phyloP scores from a whole-genome alignment of 306 rosid genomes.

The Carpinus viminea region DNA sequence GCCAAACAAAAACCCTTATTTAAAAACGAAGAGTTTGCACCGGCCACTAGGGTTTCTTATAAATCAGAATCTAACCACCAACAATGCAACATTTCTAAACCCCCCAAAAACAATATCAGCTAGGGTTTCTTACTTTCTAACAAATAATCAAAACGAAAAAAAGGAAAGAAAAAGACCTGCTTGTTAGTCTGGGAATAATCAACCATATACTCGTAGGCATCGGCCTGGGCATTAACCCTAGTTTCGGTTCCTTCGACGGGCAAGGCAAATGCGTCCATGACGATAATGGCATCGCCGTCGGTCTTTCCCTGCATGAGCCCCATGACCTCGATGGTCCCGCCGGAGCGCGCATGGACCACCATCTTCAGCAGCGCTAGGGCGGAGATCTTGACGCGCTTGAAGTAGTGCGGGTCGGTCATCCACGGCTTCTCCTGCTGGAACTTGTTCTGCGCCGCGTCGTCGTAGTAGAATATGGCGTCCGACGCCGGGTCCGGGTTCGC shows the following conservation, averaged over 20 bases:
- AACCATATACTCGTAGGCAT: constrained; percentile 95
- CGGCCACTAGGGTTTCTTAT: neutral
- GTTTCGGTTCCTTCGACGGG: constrained; percentile 99
- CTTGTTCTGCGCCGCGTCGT: constrained; percentile 66
- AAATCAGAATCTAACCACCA: neutral
- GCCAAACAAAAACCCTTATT: neutral
- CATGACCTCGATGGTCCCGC: constrained; percentile 95
- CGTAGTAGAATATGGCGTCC: constrained; percentile 91
- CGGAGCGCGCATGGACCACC: constrained; percentile 99
- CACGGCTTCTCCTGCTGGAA: constrained; percentile 90
- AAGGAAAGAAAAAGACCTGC: constrained; percentile 47
- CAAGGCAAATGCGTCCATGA: constrained; percentile 92
- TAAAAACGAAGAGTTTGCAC: neutral
- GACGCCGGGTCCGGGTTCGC: constrained; percentile 45
- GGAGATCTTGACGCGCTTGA: constrained; percentile 97
- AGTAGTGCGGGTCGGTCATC: constrained; percentile 81
- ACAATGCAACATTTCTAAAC: neutral
- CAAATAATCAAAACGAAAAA: neutral
- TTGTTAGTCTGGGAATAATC: constrained; percentile 93
- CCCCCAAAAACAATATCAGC: neutral
- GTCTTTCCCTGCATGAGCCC: constrained; percentile 99
- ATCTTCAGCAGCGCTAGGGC: constrained; percentile 96
- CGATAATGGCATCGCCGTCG: constrained; percentile 84
- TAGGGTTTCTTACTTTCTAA: neutral
- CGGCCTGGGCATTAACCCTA: constrained; percentile 98